Evolutionary conservation across 1,284 basidiomycete species (phyloP).

Genomic region (Puccinia polysora): DNA sequence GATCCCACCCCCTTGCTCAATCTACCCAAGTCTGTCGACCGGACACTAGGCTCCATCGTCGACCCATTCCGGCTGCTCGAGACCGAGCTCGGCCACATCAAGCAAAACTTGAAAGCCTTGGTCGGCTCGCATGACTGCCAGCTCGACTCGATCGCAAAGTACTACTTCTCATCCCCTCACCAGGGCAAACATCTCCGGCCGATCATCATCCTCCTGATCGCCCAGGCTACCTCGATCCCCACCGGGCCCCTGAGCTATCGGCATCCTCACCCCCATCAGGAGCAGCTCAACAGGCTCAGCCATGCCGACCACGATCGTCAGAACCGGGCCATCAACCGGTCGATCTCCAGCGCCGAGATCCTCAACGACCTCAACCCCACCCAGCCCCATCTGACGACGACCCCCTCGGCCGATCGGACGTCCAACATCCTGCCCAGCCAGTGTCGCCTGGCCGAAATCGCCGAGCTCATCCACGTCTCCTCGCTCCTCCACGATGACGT

Average conservation of each 20-base stretch:
- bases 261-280: neutral
- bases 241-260: slow-evolving; percentile 43
- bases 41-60: too few relatives aligned
- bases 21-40: too few relatives aligned
- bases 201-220: slow-evolving; percentile 81
- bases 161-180: slow-evolving; percentile 74
- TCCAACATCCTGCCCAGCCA: slow-evolving; percentile 69
- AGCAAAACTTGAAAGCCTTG: slow-evolving; percentile 69
- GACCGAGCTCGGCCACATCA: slow-evolving; percentile 67
- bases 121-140: slow-evolving; percentile 83
- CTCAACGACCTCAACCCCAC: slow-evolving; percentile 14
- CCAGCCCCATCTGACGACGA: neutral
- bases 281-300: too few relatives aligned
- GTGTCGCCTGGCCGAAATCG: slow-evolving; percentile 84
- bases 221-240: slow-evolving; percentile 70
- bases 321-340: slow-evolving; percentile 1
- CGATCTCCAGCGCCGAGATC: slow-evolving; percentile 65
- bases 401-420: neutral
- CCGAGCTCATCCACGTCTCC: slow-evolving; percentile 98
- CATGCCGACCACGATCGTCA: neutral
- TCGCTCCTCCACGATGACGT: slow-evolving; percentile 93
- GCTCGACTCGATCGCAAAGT: slow-evolving; percentile 80
- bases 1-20: too few relatives aligned
- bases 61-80: slow-evolving; percentile 69
- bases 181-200: slow-evolving; percentile 79